Evolutionary conservation across 2,329 filamentous ascomycete species (phyloP).

Genomic region (Beauveria sp.): DNA sequence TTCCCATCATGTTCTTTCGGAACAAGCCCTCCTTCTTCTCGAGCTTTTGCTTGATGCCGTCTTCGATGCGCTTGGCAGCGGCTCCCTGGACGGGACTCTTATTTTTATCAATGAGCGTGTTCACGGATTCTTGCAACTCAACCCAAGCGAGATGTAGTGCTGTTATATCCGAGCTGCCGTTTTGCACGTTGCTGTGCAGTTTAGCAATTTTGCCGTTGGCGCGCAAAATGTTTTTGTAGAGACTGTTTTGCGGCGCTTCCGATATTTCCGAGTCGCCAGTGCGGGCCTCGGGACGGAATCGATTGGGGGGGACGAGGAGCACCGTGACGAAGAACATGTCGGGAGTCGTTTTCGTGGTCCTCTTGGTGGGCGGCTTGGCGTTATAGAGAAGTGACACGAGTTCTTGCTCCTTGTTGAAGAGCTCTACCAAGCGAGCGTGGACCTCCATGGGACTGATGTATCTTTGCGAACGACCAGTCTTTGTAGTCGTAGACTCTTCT

Average conservation of each 20-base stretch:
- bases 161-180: constrained; percentile 45
- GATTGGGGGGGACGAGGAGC: constrained; percentile 85
- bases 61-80: constrained; percentile 71
- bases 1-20: constrained; percentile 99
- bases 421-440: constrained; percentile 63
- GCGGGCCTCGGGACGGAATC: constrained; percentile 78
- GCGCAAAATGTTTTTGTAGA: constrained; percentile 79
- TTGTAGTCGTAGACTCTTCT: constrained; percentile 26
- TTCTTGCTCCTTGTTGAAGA: constrained; percentile 85
- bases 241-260: constrained; percentile 79
- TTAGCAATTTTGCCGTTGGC: constrained; percentile 65
- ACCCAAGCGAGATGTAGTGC: constrained; percentile 78
- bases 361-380: constrained; percentile 56
- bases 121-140: constrained; percentile 80
- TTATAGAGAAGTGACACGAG: constrained; percentile 80
- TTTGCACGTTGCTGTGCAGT: constrained; percentile 50
- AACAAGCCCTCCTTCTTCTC: constrained; percentile 99
- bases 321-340: constrained; percentile 94
- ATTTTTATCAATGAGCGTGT: constrained; percentile 85
- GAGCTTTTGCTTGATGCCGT: constrained; percentile 94
- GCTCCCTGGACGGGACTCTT: constrained; percentile 75
- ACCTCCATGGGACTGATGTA: constrained; percentile 83
- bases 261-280: constrained; percentile 75
- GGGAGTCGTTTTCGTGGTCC: constrained; percentile 51
- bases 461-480: constrained; percentile 41